Evolutionary conservation across 345 rosid genomes (phyloP).

Genomic region (Salix purpurea): DNA sequence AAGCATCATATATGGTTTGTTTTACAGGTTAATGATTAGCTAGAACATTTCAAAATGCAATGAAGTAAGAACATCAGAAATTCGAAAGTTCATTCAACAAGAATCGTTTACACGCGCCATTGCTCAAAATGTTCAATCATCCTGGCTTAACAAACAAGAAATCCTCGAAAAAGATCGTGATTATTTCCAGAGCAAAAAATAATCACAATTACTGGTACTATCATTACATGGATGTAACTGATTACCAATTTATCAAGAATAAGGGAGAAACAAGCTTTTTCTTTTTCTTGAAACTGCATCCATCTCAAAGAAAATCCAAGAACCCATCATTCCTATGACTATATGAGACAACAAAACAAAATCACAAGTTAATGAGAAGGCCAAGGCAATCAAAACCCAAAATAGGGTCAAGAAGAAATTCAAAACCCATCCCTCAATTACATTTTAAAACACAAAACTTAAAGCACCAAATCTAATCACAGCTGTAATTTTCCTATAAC

Average conservation of each 20-base stretch:
- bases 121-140: not conserved
- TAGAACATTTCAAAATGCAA: not conserved
- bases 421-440: not conserved
- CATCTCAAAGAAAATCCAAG: not conserved
- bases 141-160: not conserved
- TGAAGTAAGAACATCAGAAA: not conserved
- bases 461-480: not conserved
- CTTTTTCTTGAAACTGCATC: not conserved
- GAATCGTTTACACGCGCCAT: not conserved
- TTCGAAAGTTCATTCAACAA: not conserved
- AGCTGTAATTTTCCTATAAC: not conserved
- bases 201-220: not conserved
- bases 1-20: not conserved
- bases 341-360: not conserved
- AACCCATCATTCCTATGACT: not conserved
- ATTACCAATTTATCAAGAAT: not conserved
- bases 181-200: not conserved
- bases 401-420: not conserved
- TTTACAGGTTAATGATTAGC: not conserved
- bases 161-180: not conserved
- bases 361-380: not conserved
- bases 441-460: not conserved
- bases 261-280: not conserved
- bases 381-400: not conserved
- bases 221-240: not conserved